Evolutionary conservation across 2,329 filamentous ascomycete genomes (phyloP).

Genomic region (Pseudogymnoascus pannorum): DNA sequence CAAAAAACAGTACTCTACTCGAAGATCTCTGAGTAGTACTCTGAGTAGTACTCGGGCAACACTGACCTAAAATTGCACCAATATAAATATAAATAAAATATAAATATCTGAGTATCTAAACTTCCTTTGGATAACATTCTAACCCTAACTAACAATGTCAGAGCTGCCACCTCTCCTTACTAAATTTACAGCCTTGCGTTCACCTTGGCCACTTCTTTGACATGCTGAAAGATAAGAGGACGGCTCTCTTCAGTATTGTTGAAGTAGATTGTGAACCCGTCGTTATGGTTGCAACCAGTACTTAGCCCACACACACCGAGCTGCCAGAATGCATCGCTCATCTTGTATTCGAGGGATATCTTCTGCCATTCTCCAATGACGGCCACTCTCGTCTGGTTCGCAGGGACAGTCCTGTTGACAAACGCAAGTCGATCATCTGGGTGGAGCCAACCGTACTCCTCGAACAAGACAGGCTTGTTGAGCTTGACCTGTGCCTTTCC

Average conservation of each 20-base stretch:
- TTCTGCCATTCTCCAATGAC: conserved; percentile 44
- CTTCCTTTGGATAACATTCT: too few relatives aligned
- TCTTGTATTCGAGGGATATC: conserved; percentile 38
- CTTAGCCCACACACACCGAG: conserved; percentile 44
- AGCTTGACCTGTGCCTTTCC: conserved; percentile 35
- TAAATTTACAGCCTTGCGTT: not conserved
- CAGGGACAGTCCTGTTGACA: conserved; percentile 31
- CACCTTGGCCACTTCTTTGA: conserved; percentile 28
- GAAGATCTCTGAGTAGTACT: too few relatives aligned
- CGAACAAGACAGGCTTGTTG: conserved; percentile 47
- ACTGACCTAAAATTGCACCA: too few relatives aligned
- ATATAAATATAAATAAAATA: too few relatives aligned
- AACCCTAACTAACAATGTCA: too few relatives aligned
- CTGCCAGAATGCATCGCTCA: conserved; percentile 51
- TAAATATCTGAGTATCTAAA: too few relatives aligned
- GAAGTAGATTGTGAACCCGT: conserved; percentile 50
- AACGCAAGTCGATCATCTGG: conserved; percentile 41
- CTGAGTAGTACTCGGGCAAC: too few relatives aligned
- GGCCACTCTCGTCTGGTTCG: conserved; percentile 37
- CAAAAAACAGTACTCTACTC: too few relatives aligned
- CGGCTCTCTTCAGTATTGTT: conserved; percentile 41
- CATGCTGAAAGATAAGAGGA: conserved; percentile 38
- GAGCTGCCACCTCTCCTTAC: not conserved
- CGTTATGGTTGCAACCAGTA: conserved; percentile 47
- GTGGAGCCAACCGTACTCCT: conserved; percentile 50